Conservation (phyloP, 1,284 basidiomycete species). For the Moniliophthora roreri region DNA sequence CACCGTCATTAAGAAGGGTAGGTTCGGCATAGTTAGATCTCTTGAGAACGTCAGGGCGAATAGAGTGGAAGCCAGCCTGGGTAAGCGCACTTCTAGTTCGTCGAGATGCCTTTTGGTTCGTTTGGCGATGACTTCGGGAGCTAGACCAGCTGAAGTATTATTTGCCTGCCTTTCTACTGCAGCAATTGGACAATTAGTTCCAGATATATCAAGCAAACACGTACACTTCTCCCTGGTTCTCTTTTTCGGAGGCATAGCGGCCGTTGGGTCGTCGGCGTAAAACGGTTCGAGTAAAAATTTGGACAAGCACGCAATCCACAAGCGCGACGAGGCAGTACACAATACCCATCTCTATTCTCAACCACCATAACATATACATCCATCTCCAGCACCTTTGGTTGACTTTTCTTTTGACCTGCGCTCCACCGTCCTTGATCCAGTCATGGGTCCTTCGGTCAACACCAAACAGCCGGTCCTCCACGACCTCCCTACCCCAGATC, state of each 20-base stretch:
- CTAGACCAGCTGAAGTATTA: constrained; percentile 45
- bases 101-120: constrained; percentile 75
- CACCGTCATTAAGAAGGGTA: constrained; percentile 40
- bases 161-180: constrained; percentile 42
- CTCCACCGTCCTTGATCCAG: constrained; percentile 20
- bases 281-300: neutral
- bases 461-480: constrained; percentile 22
- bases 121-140: constrained; percentile 68
- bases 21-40: constrained; percentile 78
- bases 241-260: constrained; percentile 32
- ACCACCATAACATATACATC: neutral
- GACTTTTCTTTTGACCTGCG: neutral
- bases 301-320: constrained; percentile 10
- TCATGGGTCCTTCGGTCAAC: constrained; percentile 21
- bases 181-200: constrained; percentile 12
- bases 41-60: constrained; percentile 24
- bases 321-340: constrained; percentile 1
- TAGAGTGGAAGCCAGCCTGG: neutral
- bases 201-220: constrained; percentile 8
- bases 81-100: constrained; percentile 67
- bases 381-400: constrained; percentile 7
- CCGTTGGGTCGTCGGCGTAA: neutral
- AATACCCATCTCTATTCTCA: neutral
- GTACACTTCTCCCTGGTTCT: constrained; percentile 46
- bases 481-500: constrained; percentile 71